Evolutionary conservation across 2,329 filamentous ascomycete genomes (phyloP).

Genomic region (Alternaria hordeiaustralica): DNA sequence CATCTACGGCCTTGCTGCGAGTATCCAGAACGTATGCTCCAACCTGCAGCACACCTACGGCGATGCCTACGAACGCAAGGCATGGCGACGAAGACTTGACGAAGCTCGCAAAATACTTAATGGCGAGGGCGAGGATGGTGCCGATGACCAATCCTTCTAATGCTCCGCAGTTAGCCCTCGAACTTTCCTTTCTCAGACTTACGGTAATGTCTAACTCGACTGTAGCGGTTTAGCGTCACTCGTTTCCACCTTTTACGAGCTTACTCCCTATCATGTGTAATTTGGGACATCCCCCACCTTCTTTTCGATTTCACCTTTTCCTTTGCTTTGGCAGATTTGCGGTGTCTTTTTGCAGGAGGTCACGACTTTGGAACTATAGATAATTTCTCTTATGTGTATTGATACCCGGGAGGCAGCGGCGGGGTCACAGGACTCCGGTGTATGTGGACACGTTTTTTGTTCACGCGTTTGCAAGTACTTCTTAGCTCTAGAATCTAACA

Average conservation of each 20-base stretch:
- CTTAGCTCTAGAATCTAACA: slow-evolving; percentile 6
- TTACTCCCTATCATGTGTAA: slow-evolving; percentile 12
- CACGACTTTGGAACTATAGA: slow-evolving; percentile 19
- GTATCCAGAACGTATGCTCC: slow-evolving; percentile 60
- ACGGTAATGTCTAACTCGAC: slow-evolving; percentile 41
- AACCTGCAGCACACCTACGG: slow-evolving; percentile 56
- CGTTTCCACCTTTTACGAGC: slow-evolving; percentile 9
- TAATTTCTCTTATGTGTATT: slow-evolving; percentile 30
- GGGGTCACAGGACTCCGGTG: slow-evolving; percentile 27
- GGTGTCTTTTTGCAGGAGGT: slow-evolving; percentile 10
- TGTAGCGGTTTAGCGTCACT: slow-evolving; percentile 33
- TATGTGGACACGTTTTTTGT: slow-evolving; percentile 19
- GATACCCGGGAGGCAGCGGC: slow-evolving; percentile 35
- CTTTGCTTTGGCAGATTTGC: slow-evolving; percentile 5
- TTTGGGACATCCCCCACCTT: background rate
- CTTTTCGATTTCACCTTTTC: background rate
- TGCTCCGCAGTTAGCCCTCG: background rate
- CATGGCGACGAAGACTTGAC: slow-evolving; percentile 75
- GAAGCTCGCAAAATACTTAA: slow-evolving; percentile 76
- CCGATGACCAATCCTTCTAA: slow-evolving; percentile 34
- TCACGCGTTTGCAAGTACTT: slow-evolving; percentile 7
- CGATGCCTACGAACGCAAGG: slow-evolving; percentile 64
- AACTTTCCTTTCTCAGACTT: slow-evolving; percentile 8
- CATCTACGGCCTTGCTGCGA: slow-evolving; percentile 58
- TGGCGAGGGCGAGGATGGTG: slow-evolving; percentile 59